Evolutionary conservation across 202 grass and related monocot species (phyloP).

Genomic region (Saccharum hybrid): DNA sequence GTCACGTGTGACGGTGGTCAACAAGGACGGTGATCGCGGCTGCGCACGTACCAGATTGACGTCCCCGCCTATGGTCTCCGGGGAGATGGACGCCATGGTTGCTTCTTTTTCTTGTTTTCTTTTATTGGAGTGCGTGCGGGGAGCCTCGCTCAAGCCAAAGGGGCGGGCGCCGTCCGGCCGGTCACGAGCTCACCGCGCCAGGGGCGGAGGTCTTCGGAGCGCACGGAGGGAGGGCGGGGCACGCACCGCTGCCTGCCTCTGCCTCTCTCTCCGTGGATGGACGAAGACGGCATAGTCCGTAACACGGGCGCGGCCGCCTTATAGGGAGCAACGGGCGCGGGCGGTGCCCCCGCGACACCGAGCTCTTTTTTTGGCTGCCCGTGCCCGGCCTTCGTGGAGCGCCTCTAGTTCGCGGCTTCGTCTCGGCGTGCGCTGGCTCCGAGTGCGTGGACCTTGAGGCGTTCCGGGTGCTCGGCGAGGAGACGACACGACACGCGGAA

Average conservation of each 20-base stretch:
- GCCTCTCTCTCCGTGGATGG: slow-evolving; percentile 46
- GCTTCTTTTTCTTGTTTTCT: too few species aligned
- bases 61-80: slow-evolving; percentile 60
- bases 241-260: slow-evolving; percentile 45
- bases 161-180: neutral
- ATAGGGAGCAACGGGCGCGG: slow-evolving; percentile 16
- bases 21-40: neutral
- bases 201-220: slow-evolving; percentile 19
- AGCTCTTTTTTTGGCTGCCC: slow-evolving; percentile 24
- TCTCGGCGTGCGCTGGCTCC: neutral
- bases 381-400: slow-evolving; percentile 27
- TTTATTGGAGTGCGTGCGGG: slow-evolving; percentile 1
- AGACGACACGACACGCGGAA: neutral
- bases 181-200: neutral
- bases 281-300: slow-evolving; percentile 21
- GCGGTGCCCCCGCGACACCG: too few species aligned
- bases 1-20: too few species aligned
- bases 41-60: slow-evolving; percentile 59
- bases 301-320: neutral
- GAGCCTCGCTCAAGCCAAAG: neutral
- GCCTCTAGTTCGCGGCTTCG: slow-evolving; percentile 19
- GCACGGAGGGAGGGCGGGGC: slow-evolving; percentile 51
- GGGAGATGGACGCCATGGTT: slow-evolving; percentile 69
- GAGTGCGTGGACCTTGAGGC: too few species aligned
- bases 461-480: neutral